These are phyloP conservation scores for Coemansia sp. DNA, from an alignment of 192 early-diverging fungal genomes.

Conservation along the genomic window DNA sequence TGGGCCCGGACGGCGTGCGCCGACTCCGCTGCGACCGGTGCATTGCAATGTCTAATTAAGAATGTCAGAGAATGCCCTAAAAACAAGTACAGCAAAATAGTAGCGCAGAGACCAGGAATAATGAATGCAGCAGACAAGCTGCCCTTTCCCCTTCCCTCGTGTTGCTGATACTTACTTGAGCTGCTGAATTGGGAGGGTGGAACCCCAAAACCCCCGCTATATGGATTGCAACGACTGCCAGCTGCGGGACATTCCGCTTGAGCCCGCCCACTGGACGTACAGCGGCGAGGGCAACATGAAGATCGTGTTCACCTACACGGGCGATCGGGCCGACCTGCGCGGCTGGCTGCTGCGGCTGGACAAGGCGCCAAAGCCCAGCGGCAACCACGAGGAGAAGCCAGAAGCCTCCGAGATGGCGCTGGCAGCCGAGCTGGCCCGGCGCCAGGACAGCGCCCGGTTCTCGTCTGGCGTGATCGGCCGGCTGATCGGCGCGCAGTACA, in stretches of 20 bases:
- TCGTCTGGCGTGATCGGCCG: slow-evolving; percentile 43
- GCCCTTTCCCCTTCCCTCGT: too few relatives aligned
- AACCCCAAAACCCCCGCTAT: too few relatives aligned
- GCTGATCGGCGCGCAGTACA: slow-evolving; percentile 50
- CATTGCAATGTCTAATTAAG: slow-evolving; percentile 7
- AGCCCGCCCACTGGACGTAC: slow-evolving; percentile 57
- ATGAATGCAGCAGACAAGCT: too few relatives aligned
- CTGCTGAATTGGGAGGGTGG: too few relatives aligned
- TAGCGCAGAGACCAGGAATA: too few relatives aligned
- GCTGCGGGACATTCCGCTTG: background rate
- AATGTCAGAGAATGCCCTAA: background rate
- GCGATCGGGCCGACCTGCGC: slow-evolving; percentile 24
- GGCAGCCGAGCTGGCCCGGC: background rate
- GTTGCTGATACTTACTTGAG: too few relatives aligned
- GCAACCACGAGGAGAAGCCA: too few relatives aligned
- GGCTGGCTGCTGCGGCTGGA: slow-evolving; percentile 32
- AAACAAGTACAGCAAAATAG: background rate
- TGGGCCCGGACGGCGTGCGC: background rate
- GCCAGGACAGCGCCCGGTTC: slow-evolving; percentile 11
- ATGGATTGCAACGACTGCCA: background rate
- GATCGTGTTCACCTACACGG: slow-evolving; percentile 58
- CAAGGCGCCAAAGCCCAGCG: too few relatives aligned
- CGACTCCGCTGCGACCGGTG: slow-evolving; percentile 18
- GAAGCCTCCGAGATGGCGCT: too few relatives aligned
- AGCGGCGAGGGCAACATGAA: slow-evolving; percentile 73